These are phyloP conservation scores for Naumovozyma dairenensis DNA, from an alignment of 805 yeast species.

Conservation along the genomic window DNA sequence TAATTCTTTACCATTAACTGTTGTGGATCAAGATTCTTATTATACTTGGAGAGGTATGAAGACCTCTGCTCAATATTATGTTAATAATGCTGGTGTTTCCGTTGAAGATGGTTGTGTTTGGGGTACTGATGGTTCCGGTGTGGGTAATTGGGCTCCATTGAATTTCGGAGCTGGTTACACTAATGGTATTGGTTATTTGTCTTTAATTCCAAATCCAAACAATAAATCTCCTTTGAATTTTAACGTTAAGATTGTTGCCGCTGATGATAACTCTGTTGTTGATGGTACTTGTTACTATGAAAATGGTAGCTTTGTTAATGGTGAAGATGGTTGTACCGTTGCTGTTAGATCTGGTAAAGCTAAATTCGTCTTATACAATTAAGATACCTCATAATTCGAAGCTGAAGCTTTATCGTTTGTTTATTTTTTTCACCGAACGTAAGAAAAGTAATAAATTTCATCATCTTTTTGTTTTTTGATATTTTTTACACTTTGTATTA, in stretches of 20 bases:
- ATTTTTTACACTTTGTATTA: background rate
- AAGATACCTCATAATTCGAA: background rate
- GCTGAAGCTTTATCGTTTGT: background rate
- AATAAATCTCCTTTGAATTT: slow-evolving; percentile 58
- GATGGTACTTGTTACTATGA: slow-evolving; percentile 55
- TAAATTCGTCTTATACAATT: slow-evolving; percentile 57
- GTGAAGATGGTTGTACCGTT: slow-evolving; percentile 81
- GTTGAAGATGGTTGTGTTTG: slow-evolving; percentile 89
- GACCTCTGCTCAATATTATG: slow-evolving; percentile 95
- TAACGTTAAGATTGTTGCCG: slow-evolving; percentile 72
- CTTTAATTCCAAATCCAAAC: slow-evolving; percentile 94
- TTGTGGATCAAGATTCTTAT: slow-evolving; percentile 70
- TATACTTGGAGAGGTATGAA: slow-evolving; percentile 71
- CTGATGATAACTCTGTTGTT: slow-evolving; percentile 49
- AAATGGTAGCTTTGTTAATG: slow-evolving; percentile 22
- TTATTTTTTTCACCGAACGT: background rate
- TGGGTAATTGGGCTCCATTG: slow-evolving; percentile 98
- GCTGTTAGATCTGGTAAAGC: slow-evolving; percentile 75
- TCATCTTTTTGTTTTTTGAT: too few relatives aligned
- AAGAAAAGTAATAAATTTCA: too few relatives aligned
- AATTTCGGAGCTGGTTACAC: slow-evolving; percentile 89
- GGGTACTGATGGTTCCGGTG: slow-evolving; percentile 72
- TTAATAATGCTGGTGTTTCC: slow-evolving; percentile 91
- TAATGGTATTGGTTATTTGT: slow-evolving; percentile 64
- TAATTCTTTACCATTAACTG: slow-evolving; percentile 55